Evolutionary conservation across 371 early-diverging fungal genomes (phyloP), one percentile per base, ranked within the genome.

Genomic region (Mortierella sp.): DNA sequence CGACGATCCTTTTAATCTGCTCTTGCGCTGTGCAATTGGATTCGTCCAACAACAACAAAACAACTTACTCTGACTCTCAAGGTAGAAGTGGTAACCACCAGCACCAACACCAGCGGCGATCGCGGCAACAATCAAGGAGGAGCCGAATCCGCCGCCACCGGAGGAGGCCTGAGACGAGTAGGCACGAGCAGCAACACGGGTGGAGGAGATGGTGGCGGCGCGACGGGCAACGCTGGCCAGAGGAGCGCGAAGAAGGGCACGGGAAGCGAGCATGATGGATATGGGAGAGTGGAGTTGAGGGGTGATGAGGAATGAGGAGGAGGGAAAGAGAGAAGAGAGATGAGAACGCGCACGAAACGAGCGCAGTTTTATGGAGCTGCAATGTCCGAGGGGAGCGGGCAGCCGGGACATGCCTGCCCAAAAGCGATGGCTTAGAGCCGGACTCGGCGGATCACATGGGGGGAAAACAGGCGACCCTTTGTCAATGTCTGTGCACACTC

Each of bases 41-140:
- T n/a, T n/a, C n/a, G n/a, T n/a, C n/a, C n/a, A n/a, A n/a, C n/a
- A n/a, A n/a, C n/a, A n/a, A n/a, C n/a, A n/a, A n/a, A n/a, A n/a
- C n/a, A n/a, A 63, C 74, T 67, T 73, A 73, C 74, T 52, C 57
- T 73, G 52, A 31, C 30, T 52, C 43, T 73, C 55, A 54, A 60
- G 80, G 55, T 85, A 82, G 34, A 81, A 74, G 58, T 86, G 83
- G 58, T 87, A 87, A 28, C 85, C 74, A 61, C 80, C 86, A 47
- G 80, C 84, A 46, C 73, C 88, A 53, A 80, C 86, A 42, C 79
- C 84, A 43, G 82, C 86, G 47, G 84, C 83, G 38, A 86, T 58
- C 42, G 80, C 80, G 31, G 82, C 83, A 51, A 87, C 65, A 50
- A 80, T 80, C 80, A 79, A 26, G 50, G 58, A 52, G 31, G 63